These are phyloP conservation scores for Venturia pyrina DNA, from an alignment of 2,329 filamentous ascomycete genomes.

Conservation along the genomic window DNA sequence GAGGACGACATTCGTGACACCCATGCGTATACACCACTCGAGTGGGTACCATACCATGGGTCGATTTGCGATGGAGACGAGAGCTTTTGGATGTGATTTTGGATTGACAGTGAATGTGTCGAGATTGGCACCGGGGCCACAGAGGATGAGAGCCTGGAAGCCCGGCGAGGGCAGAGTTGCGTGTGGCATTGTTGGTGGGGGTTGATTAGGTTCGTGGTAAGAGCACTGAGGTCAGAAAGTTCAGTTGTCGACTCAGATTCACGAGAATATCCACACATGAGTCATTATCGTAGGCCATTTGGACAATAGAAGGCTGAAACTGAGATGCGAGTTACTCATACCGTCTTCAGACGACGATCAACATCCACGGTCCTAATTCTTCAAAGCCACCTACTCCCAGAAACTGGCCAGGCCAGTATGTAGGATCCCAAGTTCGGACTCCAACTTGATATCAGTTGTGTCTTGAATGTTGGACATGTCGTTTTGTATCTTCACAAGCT, in stretches of 20 bases:
- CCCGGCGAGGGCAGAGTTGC: conserved; percentile 64
- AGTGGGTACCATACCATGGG: conserved; percentile 88
- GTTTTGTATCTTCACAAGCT: background rate
- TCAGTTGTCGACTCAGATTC: background rate
- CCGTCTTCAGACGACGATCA: background rate
- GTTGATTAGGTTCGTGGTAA: background rate
- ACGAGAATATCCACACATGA: background rate
- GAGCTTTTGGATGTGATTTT: conserved; percentile 70
- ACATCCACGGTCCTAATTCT: background rate
- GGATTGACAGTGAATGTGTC: conserved; percentile 74
- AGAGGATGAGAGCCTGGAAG: conserved; percentile 75
- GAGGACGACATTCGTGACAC: conserved; percentile 57
- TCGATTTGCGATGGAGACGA: conserved; percentile 72
- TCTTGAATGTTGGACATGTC: no score
- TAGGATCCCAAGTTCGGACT: no score
- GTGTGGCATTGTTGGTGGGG: conserved; percentile 53
- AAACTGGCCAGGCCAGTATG: no score
- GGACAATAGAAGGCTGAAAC: background rate
- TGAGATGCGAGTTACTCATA: background rate
- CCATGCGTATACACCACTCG: conserved; percentile 74
- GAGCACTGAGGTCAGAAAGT: background rate
- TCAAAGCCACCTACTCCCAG: no score
- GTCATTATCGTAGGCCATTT: background rate
- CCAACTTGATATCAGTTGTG: no score
- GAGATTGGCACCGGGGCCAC: conserved; percentile 71